phyloP scores from a whole-genome alignment of 805 yeast species.

The Candida xyloterini region DNA sequence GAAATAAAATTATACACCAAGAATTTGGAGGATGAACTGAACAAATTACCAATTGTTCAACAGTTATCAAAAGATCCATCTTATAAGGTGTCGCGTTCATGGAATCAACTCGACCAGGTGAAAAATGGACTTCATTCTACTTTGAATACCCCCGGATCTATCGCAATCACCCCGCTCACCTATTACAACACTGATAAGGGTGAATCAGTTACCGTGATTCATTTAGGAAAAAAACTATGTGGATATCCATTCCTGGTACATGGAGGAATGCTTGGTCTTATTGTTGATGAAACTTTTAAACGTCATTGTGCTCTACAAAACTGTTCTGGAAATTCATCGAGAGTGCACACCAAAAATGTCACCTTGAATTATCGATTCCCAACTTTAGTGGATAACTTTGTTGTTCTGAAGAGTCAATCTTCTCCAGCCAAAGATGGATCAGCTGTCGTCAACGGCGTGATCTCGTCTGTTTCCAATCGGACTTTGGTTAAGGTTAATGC shows the following conservation, averaged over 20 bases:
- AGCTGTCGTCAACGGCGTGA: conserved; percentile 45
- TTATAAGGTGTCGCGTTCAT: conserved; percentile 37
- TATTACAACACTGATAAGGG: conserved; percentile 54
- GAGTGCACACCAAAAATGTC: conserved; percentile 46
- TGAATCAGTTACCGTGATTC: conserved; percentile 66
- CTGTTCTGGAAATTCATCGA: conserved; percentile 33
- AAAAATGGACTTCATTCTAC: conserved; percentile 42
- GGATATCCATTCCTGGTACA: conserved; percentile 88
- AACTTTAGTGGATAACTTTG: conserved; percentile 73
- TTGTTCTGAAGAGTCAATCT: conserved; percentile 56
- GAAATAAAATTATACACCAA: conserved; percentile 22
- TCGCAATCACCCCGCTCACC: conserved; percentile 69
- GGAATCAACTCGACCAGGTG: conserved; percentile 45
- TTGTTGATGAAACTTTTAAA: conserved; percentile 73
- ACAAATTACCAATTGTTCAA: conserved; percentile 49
- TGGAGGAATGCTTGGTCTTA: conserved; percentile 83
- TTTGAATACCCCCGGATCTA: conserved; percentile 71
- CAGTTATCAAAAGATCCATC: conserved; percentile 40
- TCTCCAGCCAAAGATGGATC: conserved; percentile 30
- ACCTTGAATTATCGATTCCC: conserved; percentile 63
- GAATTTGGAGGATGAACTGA: conserved; percentile 46
- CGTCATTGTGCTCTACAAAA: conserved; percentile 22
- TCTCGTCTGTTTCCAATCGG: conserved; percentile 52
- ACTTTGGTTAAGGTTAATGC: conserved; percentile 58
- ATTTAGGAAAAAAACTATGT: conserved; percentile 72